Percentiles rank a stretch among this genome's conserved stretches.
These are phyloP conservation scores for Eimeria mitis DNA, from an alignment of 169 alveolate genomes.

Conservation along the genomic window DNA sequence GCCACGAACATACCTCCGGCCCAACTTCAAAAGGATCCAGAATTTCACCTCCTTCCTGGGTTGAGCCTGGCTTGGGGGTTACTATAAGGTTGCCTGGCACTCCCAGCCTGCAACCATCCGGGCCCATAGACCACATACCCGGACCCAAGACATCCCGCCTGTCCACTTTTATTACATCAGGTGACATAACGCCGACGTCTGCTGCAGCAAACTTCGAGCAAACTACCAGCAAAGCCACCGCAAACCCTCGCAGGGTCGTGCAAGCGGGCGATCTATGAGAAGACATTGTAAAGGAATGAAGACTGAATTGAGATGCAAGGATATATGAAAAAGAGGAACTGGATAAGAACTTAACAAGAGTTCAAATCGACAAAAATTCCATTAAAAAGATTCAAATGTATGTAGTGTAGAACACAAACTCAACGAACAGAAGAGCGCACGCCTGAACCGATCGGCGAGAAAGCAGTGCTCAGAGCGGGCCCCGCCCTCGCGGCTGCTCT, in stretches of 20 bases:
- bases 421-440: too few relatives aligned
- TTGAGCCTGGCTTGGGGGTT: conserved; percentile 15
- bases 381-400: neutral
- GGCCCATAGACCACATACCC: neutral
- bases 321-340: too few relatives aligned
- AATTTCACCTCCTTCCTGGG: conserved; percentile 10
- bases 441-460: too few relatives aligned
- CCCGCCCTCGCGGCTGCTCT: too few relatives aligned
- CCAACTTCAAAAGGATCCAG: conserved; percentile 16
- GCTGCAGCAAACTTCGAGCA: neutral
- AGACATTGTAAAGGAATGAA: neutral
- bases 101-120: conserved; percentile 3
- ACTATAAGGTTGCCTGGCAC: conserved; percentile 16
- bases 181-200: neutral
- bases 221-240: neutral
- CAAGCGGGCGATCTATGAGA: neutral
- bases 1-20: conserved; percentile 39
- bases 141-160: neutral
- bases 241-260: neutral
- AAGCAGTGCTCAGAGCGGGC: too few relatives aligned
- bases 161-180: neutral
- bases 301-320: too few relatives aligned
- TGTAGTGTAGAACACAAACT: neutral
- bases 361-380: neutral
- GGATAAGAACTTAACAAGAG: too few relatives aligned